Base-by-base conservation (phyloP, 345 rosid species). In the Sisymbrium irio region DNA sequence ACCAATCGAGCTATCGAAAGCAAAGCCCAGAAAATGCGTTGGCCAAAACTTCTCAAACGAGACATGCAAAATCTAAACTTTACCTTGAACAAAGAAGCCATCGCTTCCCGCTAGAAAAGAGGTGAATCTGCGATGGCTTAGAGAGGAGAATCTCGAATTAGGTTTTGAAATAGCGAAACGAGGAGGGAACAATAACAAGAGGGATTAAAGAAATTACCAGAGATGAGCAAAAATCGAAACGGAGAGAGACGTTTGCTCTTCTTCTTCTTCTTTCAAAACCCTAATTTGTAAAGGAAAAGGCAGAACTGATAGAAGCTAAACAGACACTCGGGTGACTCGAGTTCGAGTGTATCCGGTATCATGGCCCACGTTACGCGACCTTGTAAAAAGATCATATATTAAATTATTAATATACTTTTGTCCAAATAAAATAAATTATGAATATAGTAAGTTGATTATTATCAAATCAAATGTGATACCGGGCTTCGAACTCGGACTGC, bases 11-110 rank as follows among this genome's bases (percentile, higher is more conserved):
- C 19, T 27, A 37, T 10, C 35, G 6, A 57, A 39, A n/a, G 37
- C 42, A 61, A 75, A 44, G 65, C 35, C 62, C 45, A 58, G 59
- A 41, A 19, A 40, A 30, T 28, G 45, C 17, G 39, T 41, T 51
- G 20, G 4, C 19, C 18, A 14, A 27, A 27, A 27, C 28, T 2
- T 27, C 28, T 27, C n/a, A n/a, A n/a, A n/a, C n/a, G n/a, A n/a
- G n/a, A n/a, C n/a, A n/a, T n/a, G 28, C 2, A 27, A 53, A 58
- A 59, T 39, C 30, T 45, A 35, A 54, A 27, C 10, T 49, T 27
- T 81, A 90, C 96, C 96, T 90, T 90, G 89, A 90, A 90, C 53
- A 90, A 79, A 13, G 82, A 83, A 81, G 91, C 93, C 96, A 90
- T 90, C 42, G 66, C 4, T 17, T 45, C 44, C 10, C 37, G 61